Evolutionary conservation across 2,329 filamentous ascomycete genomes (phyloP), one percentile per base, ranked within the genome.

Genomic region (Cadophora sp.): DNA sequence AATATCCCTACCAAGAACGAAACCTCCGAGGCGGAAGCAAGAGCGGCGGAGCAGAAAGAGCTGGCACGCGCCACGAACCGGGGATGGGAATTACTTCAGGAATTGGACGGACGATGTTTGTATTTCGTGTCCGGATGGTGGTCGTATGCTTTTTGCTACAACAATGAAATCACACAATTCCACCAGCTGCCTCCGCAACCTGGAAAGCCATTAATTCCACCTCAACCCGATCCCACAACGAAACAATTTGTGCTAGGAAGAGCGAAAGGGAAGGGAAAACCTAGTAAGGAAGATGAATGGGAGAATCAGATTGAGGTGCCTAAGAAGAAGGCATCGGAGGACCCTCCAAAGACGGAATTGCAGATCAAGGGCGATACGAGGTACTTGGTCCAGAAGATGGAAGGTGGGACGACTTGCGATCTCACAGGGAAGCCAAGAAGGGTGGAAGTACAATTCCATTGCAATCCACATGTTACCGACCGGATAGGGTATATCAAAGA

Each of bases 141-240:
- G 91, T 90, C 87, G 65, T 93, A 93, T 77, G 87, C 87, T 40
- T 92, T 92, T 78, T 93, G 91, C 80, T 91, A 92, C 80, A 89
- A 89, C 76, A 82, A 87, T 53, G 85, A 91, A 72, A 86, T 93
- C 66, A 90, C 87, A 77, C 91, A 93, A 77, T 93, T 92, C 79
- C 91, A 92, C 79, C 88, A 89, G 70, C 80, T 92, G 64, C 85
- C 90, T 6, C 86, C 87, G 0, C 85, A 86, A 22, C 84, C 85
- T 22, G 87, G 87, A 1, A 83, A 87, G 22, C 86, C 88, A 1
- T 80, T 83, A 31, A 90, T 88, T 72, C 89, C 90, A 24, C 91
- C 91, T 0, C 82, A 87, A 31, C 88, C 91, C 76, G 91, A 93
- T 75, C 86, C 86, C 0, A 83, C 79, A 2, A 87, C 89, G 1